Evolutionary conservation across 202 grass and related monocot species (phyloP).

Genomic region (Bolboschoenoplectus hybrid): DNA sequence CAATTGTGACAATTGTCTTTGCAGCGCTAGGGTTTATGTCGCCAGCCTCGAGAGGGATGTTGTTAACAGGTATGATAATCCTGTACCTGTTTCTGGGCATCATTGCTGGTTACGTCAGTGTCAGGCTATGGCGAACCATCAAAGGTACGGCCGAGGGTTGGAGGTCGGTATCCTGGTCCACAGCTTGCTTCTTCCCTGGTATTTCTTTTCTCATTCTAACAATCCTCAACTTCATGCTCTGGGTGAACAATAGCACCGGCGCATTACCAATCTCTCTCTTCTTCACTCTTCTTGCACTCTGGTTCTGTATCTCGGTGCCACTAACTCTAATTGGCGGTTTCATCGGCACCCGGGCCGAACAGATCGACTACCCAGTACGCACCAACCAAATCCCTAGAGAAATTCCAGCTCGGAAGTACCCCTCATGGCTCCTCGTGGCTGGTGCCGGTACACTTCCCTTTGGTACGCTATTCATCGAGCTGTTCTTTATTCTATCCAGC

Average conservation of each 20-base stretch:
- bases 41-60: slow-evolving; percentile 85
- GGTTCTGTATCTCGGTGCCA: slow-evolving; percentile 96
- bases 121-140: slow-evolving; percentile 82
- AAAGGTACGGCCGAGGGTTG: slow-evolving; percentile 80
- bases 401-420: slow-evolving; percentile 75
- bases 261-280: slow-evolving; percentile 88
- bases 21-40: slow-evolving; percentile 92
- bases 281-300: slow-evolving; percentile 74
- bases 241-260: slow-evolving; percentile 81
- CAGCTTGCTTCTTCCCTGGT: slow-evolving; percentile 89
- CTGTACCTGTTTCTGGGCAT: slow-evolving; percentile 92
- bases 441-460: slow-evolving; percentile 92
- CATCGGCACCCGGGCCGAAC: slow-evolving; percentile 65
- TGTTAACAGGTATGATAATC: slow-evolving; percentile 89
- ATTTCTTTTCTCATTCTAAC: slow-evolving; percentile 81
- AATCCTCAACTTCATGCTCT: slow-evolving; percentile 79
- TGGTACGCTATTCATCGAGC: slow-evolving; percentile 89
- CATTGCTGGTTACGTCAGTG: slow-evolving; percentile 76
- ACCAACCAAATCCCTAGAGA: slow-evolving; percentile 95
- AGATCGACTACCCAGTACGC: slow-evolving; percentile 78
- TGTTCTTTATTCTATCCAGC: slow-evolving; percentile 94
- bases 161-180: slow-evolving; percentile 86
- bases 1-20: slow-evolving; percentile 81
- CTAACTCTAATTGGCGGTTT: slow-evolving; percentile 91
- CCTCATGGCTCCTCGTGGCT: slow-evolving; percentile 75